These are phyloP conservation scores for Fusarium fracticaudum DNA, from an alignment of 2,329 filamentous ascomycete species.

Conservation along the genomic window DNA sequence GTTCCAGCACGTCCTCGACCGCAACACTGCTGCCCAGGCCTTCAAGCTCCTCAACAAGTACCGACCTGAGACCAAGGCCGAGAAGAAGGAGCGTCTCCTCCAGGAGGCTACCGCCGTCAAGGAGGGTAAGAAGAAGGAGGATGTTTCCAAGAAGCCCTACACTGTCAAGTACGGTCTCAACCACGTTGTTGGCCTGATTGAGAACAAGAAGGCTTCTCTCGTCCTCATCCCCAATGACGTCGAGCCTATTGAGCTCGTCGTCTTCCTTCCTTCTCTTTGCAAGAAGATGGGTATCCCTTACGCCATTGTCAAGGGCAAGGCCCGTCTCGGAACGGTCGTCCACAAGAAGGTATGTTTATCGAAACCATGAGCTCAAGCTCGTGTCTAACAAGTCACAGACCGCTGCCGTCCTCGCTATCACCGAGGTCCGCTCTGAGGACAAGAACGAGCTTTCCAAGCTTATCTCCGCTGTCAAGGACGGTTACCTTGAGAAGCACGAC, in stretches of 20 bases:
- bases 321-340: constrained; percentile 96
- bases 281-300: constrained; percentile 99
- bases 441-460: constrained; percentile 98
- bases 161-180: constrained; percentile 99
- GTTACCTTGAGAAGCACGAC: constrained; percentile 96
- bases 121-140: constrained; percentile 99
- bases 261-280: constrained; percentile 99
- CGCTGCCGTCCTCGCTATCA: constrained; percentile 92
- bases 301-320: constrained; percentile 99
- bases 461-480: constrained; percentile 95
- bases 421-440: constrained; percentile 97
- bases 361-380: too few species aligned
- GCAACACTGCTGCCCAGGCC: constrained; percentile 94
- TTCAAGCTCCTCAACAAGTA: constrained; percentile 99
- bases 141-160: constrained; percentile 99
- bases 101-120: constrained; percentile 98
- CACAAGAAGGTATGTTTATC: constrained; percentile 87
- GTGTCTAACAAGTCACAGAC: constrained; percentile 71
- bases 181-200: constrained; percentile 96
- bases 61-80: constrained; percentile 97
- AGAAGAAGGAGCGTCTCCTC: constrained; percentile 99
- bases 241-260: constrained; percentile 98
- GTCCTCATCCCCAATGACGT: constrained; percentile 99
- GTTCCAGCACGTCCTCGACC: constrained; percentile 97
- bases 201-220: constrained; percentile 99